phyloP scores from a whole-genome alignment of 768 basidiomycete genomes.

The Leccinum imitatum region DNA sequence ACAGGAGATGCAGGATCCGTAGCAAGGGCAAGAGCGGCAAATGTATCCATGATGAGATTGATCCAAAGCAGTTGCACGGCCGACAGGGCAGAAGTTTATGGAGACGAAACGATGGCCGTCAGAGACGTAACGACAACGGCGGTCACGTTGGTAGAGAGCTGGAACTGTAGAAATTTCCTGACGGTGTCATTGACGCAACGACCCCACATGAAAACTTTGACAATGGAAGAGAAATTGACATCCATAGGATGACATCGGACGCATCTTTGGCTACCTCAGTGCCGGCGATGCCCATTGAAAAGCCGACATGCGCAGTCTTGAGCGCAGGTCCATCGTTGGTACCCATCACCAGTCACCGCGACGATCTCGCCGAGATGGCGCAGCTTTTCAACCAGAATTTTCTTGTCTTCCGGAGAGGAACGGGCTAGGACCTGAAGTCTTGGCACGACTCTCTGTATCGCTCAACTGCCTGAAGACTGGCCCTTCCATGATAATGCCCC shows the following conservation, averaged over 20 bases:
- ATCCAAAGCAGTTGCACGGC: slow-evolving; percentile 99
- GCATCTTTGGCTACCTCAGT: slow-evolving; percentile 99
- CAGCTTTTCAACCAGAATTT: slow-evolving; percentile 85
- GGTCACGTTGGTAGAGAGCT: slow-evolving; percentile 90
- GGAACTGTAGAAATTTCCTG: slow-evolving; percentile 96
- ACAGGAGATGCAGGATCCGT: slow-evolving; percentile 88
- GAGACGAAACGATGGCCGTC: slow-evolving; percentile 76
- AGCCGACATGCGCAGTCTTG: slow-evolving; percentile 94
- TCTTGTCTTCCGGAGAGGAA: slow-evolving; percentile 97
- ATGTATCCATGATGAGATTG: slow-evolving; percentile 98
- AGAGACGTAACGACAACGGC: slow-evolving; percentile 94
- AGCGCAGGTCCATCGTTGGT: slow-evolving; percentile 97
- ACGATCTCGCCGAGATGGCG: slow-evolving; percentile 87
- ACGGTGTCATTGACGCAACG: slow-evolving; percentile 98
- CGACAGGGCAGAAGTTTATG: slow-evolving; percentile 83
- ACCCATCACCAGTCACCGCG: slow-evolving; percentile 96
- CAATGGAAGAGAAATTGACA: slow-evolving; percentile 94
- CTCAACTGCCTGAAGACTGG: slow-evolving; percentile 84
- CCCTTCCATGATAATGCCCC: slow-evolving; percentile 99
- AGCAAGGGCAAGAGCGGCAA: slow-evolving; percentile 95
- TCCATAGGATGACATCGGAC: slow-evolving; percentile 98
- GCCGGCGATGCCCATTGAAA: slow-evolving; percentile 95
- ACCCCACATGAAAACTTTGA: slow-evolving; percentile 98
- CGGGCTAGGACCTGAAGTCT: slow-evolving; percentile 95
- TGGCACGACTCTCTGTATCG: slow-evolving; percentile 76